A percentile compares a stretch with the other conserved stretches of the same genome.
Evolutionary conservation across 139 green algal genomes (phyloP).

Genomic region (Spirogloea muscicola): DNA sequence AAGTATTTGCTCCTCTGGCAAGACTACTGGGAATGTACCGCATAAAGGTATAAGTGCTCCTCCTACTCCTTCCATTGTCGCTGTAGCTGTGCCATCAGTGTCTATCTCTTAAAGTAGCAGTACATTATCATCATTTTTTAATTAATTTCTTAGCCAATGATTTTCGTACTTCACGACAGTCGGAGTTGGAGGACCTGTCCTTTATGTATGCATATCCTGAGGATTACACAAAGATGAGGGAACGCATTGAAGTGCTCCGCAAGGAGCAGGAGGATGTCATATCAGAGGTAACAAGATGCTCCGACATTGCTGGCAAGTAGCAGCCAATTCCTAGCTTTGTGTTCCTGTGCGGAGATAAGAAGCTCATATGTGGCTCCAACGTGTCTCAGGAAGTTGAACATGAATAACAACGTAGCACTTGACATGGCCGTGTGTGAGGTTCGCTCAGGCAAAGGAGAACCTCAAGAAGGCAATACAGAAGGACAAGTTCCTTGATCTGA

Average conservation of each 20-base stretch:
- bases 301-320: no score
- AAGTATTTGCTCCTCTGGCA: slow-evolving; percentile 80
- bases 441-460: background rate
- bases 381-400: no score
- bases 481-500: slow-evolving; percentile 60
- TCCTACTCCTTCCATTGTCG: no score
- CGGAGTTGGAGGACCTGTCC: slow-evolving; percentile 80
- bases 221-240: slow-evolving; percentile 43
- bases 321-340: no score
- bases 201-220: slow-evolving; percentile 64
- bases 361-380: no score
- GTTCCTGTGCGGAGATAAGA: no score
- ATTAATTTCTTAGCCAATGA: background rate
- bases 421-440: no score
- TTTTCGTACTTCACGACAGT: slow-evolving; percentile 13
- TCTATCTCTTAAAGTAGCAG: no score
- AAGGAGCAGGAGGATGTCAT: slow-evolving; percentile 7
- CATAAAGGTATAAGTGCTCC: slow-evolving; percentile 72
- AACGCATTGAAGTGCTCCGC: slow-evolving; percentile 41
- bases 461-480: slow-evolving; percentile 51
- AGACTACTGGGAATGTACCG: slow-evolving; percentile 76
- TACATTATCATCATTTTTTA: background rate
- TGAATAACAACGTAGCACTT: no score
- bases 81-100: no score
- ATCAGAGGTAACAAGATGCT: background rate